A percentile compares a stretch with the other conserved stretches of the same genome.
Evolutionary conservation across 108 stramenopile genomes (phyloP).

Genomic region (Cylindrotheca fusiformis): DNA sequence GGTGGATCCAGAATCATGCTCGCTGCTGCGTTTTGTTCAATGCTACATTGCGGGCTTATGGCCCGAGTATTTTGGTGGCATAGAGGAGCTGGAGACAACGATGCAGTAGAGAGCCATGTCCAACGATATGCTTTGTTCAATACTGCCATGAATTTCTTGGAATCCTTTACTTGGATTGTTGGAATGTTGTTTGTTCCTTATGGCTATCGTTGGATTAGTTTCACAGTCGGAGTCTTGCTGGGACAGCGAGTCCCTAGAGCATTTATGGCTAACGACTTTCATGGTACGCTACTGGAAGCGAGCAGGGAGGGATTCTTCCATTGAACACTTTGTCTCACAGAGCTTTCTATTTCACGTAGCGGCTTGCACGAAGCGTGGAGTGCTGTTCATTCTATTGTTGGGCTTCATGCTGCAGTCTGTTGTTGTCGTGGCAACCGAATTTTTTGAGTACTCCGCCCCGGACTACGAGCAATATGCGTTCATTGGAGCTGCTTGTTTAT

Average conservation of each 20-base stretch:
- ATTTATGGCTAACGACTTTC: constrained; percentile 84
- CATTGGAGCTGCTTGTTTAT: constrained; percentile 63
- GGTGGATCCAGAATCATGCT: constrained; percentile 71
- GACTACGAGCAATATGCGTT: constrained; percentile 58
- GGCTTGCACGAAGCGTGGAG: constrained; percentile 73
- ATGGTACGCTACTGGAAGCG: constrained; percentile 48
- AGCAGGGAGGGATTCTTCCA: not conserved
- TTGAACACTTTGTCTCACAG: not conserved
- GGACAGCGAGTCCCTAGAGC: constrained; percentile 61
- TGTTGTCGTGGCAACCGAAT: constrained; percentile 70
- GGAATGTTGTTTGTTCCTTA: constrained; percentile 39
- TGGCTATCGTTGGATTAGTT: constrained; percentile 50
- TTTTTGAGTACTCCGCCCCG: constrained; percentile 77
- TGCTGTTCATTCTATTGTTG: constrained; percentile 76
- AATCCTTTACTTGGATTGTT: constrained; percentile 53
- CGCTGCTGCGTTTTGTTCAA: constrained; percentile 64
- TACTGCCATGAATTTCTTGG: constrained; percentile 49
- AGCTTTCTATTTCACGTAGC: constrained; percentile 31
- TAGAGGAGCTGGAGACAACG: constrained; percentile 20
- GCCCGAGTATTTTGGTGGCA: constrained; percentile 61
- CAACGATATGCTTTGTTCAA: constrained; percentile 59
- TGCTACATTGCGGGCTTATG: constrained; percentile 58
- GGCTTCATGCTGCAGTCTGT: constrained; percentile 80
- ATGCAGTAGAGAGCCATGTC: constrained; percentile 45
- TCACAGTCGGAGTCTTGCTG: constrained; percentile 50